A percentile compares a stretch with the other conserved stretches of the same genome.
phyloP scores from a whole-genome alignment of 108 stramenopile genomes.

The Cyclotella sp. region DNA sequence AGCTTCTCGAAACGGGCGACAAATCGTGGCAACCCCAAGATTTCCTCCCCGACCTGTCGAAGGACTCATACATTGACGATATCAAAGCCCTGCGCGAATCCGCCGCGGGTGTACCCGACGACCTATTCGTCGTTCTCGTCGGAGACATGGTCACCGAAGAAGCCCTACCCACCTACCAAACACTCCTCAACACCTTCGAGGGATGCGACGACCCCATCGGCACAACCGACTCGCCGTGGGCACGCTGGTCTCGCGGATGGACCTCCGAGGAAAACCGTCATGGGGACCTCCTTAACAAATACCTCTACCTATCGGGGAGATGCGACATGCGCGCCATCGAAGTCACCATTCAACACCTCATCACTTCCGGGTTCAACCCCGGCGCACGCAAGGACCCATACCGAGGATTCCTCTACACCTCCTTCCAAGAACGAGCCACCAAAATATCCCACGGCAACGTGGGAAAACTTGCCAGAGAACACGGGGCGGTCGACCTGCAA shows the following conservation, averaged over 20 bases:
- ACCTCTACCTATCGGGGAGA: conserved; percentile 84
- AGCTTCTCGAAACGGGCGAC: conserved; percentile 91
- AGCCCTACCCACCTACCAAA: conserved; percentile 93
- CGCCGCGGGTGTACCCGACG: conserved; percentile 78
- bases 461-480: conserved; percentile 73
- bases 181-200: conserved; percentile 92
- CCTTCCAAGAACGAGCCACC: conserved; percentile 93
- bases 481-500: conserved; percentile 75
- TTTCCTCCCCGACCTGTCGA: conserved; percentile 86
- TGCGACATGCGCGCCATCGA: conserved; percentile 92
- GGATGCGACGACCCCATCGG: conserved; percentile 93
- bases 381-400: conserved; percentile 91
- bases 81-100: conserved; percentile 77
- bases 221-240: conserved; percentile 85
- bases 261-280: conserved; percentile 94
- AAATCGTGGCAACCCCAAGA: conserved; percentile 93
- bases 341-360: conserved; percentile 93
- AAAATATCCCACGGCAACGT: conserved; percentile 90
- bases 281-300: conserved; percentile 93
- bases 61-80: conserved; percentile 74
- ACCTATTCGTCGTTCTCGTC: conserved; percentile 85
- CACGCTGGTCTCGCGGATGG: conserved; percentile 91
- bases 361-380: conserved; percentile 91
- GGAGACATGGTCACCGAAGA: conserved; percentile 96
- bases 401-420: conserved; percentile 94